Base-by-base conservation (phyloP, 1,139 yeast genomes). In the Yamadazyma aaseri region DNA sequence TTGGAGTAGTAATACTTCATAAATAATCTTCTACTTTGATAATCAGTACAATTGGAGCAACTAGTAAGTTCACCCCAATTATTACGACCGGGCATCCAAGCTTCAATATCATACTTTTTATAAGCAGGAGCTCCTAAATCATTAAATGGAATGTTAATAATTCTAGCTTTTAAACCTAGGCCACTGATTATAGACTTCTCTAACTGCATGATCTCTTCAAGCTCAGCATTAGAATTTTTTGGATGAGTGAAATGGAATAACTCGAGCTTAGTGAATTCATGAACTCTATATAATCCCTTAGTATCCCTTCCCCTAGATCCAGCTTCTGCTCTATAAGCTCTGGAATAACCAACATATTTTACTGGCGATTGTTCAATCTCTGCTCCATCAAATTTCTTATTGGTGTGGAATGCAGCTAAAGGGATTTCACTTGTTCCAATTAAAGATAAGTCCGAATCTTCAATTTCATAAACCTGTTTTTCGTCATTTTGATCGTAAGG, bases 21-120 rank as follows among this genome's bases (percentile, higher is more conserved):
- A 28, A 84, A 81, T 47, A 92, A 68, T 47, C 98, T 71, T 56
- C 96, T 72, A 6, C 96, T 65, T 59, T 94, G 99, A 56, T 78
- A 94, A 48, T 90, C 97, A 3, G 90, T 78, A 58, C 99, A 94
- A 52, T 90, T 92, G 2, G 97, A 89, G 2, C 94, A 71, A 27
- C 96, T 86, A 1, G 96, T 81, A 22, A 92, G 71, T 53, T 94
- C 99, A 3, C 99, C 99, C 87, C 95, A 94, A 2, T 63, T 60
- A 2, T 87, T 87, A 49, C 97, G 76, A 2, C 98, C 97, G 0
- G 97, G 98, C 97, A 94, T 92, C 92, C 96, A 87, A 0, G 94
- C 96, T 58, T 94, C 99, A 36, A 90, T 86, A 50, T 94, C 98
- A 51, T 81, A 87, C 58, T 94, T 94, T 51, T 84, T 82, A 58